Percentiles rank a stretch among this genome's conserved stretches.
These are phyloP conservation scores for Fusarium ambrosium DNA, from an alignment of 2,329 filamentous ascomycete genomes.

Conservation along the genomic window DNA sequence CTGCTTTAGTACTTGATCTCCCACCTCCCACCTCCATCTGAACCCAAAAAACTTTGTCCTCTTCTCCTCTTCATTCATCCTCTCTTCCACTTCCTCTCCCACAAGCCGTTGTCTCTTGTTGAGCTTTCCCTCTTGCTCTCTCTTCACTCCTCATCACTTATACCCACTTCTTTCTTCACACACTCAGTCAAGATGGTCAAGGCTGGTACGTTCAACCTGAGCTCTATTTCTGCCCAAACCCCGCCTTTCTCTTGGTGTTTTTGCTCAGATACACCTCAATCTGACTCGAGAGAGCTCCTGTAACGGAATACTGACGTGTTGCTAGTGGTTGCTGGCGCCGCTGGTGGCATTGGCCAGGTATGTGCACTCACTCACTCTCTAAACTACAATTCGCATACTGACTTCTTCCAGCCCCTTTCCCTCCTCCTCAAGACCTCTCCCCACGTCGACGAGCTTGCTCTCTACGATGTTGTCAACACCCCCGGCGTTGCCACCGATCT, in stretches of 20 bases:
- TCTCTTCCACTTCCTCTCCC: slow-evolving; percentile 8
- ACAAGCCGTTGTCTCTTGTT: slow-evolving; percentile 2
- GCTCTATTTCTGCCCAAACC: slow-evolving; percentile 37
- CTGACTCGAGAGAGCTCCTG: neutral
- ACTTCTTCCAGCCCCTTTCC: slow-evolving; percentile 81
- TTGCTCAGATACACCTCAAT: neutral
- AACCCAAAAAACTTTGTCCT: slow-evolving; percentile 23
- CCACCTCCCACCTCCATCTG: slow-evolving; percentile 37
- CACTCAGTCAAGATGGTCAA: slow-evolving; percentile 67
- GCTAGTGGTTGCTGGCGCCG: slow-evolving; percentile 89
- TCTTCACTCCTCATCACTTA: slow-evolving; percentile 17
- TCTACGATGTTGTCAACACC: slow-evolving; percentile 99
- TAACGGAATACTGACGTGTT: slow-evolving; percentile 22
- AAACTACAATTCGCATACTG: slow-evolving; percentile 36
- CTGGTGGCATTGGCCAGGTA: slow-evolving; percentile 99
- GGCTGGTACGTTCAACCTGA: slow-evolving; percentile 63
- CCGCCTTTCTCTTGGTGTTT: slow-evolving; percentile 38
- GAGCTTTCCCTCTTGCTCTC: slow-evolving; percentile 12
- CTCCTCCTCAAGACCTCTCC: slow-evolving; percentile 94
- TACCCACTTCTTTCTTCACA: slow-evolving; percentile 27
- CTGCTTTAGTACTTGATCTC: slow-evolving; percentile 38
- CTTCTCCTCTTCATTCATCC: slow-evolving; percentile 21
- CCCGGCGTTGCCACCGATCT: slow-evolving; percentile 96
- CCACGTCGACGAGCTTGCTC: slow-evolving; percentile 89
- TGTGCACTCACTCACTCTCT: slow-evolving; percentile 44